These are phyloP conservation scores for Haplosporangium sp. DNA, from an alignment of 371 early-diverging fungal species.

Conservation along the genomic window DNA sequence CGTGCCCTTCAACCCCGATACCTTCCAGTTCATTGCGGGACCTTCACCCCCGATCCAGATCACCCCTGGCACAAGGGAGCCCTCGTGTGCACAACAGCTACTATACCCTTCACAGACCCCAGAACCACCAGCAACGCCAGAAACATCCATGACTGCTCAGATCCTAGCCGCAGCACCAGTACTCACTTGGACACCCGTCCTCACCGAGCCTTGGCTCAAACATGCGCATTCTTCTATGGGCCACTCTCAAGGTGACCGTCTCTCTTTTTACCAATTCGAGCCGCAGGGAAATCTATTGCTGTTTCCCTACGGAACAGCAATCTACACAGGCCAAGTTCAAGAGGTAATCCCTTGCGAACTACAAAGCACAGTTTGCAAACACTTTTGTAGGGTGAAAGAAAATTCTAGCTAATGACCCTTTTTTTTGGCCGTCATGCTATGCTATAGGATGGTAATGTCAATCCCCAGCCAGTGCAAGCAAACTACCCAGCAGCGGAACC, in stretches of 20 bases:
- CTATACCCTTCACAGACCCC: no score
- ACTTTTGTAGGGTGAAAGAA: no score
- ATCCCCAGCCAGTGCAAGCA: conserved; percentile 30
- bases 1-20: conserved; percentile 47
- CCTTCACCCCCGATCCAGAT: conserved; percentile 29
- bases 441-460: conserved; percentile 38
- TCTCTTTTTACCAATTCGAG: conserved; percentile 39
- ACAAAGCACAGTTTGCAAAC: no score
- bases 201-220: conserved; percentile 49
- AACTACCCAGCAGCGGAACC: conserved; percentile 3
- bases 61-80: conserved; percentile 10
- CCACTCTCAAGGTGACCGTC: conserved; percentile 34
- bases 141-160: conserved; percentile 25
- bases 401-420: no score
- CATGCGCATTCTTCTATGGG: conserved; percentile 13
- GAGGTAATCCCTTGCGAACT: no score
- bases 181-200: conserved; percentile 44
- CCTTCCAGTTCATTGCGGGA: conserved; percentile 28
- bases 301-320: conserved; percentile 47
- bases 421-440: not conserved
- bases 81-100: not conserved
- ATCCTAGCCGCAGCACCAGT: conserved; percentile 49
- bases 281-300: conserved; percentile 39
- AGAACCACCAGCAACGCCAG: conserved; percentile 16
- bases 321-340: conserved; percentile 38